phyloP scores from a whole-genome alignment of 1,284 basidiomycete species.

The Apiotrichum domesticum region DNA sequence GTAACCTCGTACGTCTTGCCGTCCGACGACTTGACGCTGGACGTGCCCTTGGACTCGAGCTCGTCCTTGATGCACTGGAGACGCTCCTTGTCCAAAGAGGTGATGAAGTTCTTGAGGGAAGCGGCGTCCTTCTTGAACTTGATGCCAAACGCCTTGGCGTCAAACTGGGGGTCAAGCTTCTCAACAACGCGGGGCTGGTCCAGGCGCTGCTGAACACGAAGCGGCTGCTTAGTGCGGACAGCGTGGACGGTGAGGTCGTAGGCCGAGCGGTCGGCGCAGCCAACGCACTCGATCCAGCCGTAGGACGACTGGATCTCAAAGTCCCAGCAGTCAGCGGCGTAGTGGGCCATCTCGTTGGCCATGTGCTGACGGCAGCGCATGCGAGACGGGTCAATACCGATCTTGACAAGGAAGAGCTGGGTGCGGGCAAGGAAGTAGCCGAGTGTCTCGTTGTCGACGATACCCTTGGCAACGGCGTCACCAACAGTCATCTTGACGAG shows the following conservation, averaged over 20 bases:
- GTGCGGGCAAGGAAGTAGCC: conserved; percentile 96
- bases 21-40: conserved; percentile 51
- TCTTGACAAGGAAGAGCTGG: conserved; percentile 81
- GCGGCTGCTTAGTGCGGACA: conserved; percentile 55
- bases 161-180: conserved; percentile 68
- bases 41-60: conserved; percentile 50
- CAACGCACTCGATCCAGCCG: conserved; percentile 99
- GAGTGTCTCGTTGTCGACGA: conserved; percentile 94
- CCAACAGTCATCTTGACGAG: conserved; percentile 69
- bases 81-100: conserved; percentile 62
- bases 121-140: conserved; percentile 81
- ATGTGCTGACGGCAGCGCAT: conserved; percentile 96
- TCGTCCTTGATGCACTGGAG: conserved; percentile 66
- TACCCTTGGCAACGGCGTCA: conserved; percentile 74
- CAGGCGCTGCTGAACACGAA: conserved; percentile 77
- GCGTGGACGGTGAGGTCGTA: conserved; percentile 72
- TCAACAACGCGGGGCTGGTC: conserved; percentile 73
- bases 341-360: conserved; percentile 98
- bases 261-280: conserved; percentile 96
- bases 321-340: conserved; percentile 98
- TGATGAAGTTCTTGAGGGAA: conserved; percentile 63
- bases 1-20: conserved; percentile 68
- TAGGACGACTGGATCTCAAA: conserved; percentile 92
- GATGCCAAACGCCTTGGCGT: conserved; percentile 86
- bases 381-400: conserved; percentile 81